These are phyloP conservation scores for Chaetoscypha palmicola DNA, from an alignment of 2,329 filamentous ascomycete species.

Conservation along the genomic window DNA sequence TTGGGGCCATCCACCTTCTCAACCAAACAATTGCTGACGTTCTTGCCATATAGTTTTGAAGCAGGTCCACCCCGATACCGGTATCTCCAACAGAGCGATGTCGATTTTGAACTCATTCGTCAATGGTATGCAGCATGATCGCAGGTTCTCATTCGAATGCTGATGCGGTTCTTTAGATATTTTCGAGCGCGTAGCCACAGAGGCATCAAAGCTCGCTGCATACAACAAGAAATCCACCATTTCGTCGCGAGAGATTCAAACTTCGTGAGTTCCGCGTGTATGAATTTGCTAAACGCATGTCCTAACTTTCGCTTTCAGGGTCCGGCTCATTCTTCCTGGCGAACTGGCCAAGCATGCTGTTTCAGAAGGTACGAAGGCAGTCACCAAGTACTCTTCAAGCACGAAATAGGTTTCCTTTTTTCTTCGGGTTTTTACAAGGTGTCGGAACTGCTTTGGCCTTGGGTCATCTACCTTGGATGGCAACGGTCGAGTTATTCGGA, in stretches of 20 bases:
- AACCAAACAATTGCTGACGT: slow-evolving; percentile 31
- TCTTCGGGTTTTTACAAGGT: slow-evolving; percentile 51
- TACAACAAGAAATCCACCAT: slow-evolving; percentile 99
- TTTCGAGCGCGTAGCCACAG: slow-evolving; percentile 97
- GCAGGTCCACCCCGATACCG: slow-evolving; percentile 99
- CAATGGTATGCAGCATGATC: slow-evolving; percentile 65
- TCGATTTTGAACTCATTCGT: slow-evolving; percentile 99
- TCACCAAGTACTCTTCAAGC: slow-evolving; percentile 99
- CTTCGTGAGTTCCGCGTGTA: slow-evolving; percentile 54
- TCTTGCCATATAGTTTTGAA: slow-evolving; percentile 72
- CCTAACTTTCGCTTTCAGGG: slow-evolving; percentile 38
- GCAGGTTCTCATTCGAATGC: slow-evolving; percentile 6
- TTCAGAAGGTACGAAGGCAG: slow-evolving; percentile 98
- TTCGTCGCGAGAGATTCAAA: slow-evolving; percentile 98
- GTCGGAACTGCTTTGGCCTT: slow-evolving; percentile 47
- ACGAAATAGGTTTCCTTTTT: slow-evolving; percentile 73
- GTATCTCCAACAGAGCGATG: slow-evolving; percentile 99
- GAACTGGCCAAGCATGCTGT: slow-evolving; percentile 99
- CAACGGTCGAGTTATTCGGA: slow-evolving; percentile 24
- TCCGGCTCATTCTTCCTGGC: slow-evolving; percentile 94
- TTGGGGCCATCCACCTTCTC: slow-evolving; percentile 18
- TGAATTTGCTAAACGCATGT: background rate
- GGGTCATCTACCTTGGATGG: slow-evolving; percentile 28
- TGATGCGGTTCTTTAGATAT: slow-evolving; percentile 59
- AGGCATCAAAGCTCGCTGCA: slow-evolving; percentile 96